Evolutionary conservation across 2,329 filamentous ascomycete species (phyloP).

Genomic region (Stemphylium lycopersici): DNA sequence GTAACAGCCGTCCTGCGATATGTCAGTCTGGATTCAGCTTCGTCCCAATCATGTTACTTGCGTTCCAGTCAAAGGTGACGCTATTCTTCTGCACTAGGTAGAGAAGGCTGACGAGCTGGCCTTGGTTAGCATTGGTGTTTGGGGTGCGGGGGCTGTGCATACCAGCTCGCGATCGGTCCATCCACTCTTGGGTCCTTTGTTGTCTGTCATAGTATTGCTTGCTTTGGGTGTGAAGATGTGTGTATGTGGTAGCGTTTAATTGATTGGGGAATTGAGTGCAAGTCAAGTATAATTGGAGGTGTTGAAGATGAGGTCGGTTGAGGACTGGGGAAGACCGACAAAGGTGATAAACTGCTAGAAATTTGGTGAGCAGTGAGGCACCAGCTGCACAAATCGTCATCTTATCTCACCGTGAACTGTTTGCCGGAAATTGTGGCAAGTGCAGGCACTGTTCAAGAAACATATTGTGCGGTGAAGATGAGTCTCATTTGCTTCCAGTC

Average conservation of each 20-base stretch:
- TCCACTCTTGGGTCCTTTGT: neutral
- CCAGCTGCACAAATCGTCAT: too few species aligned
- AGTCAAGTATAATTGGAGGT: neutral
- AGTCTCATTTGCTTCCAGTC: neutral
- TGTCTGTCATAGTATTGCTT: neutral
- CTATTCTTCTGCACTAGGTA: slow-evolving; percentile 7
- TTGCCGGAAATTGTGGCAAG: neutral
- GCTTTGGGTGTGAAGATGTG: neutral
- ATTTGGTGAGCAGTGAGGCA: neutral
- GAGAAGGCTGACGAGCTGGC: slow-evolving; percentile 24
- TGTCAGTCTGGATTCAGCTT: neutral
- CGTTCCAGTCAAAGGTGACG: slow-evolving; percentile 22
- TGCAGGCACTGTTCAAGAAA: neutral
- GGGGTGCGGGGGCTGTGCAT: neutral
- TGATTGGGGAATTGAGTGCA: neutral
- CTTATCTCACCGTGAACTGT: too few species aligned
- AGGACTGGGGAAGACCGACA: neutral
- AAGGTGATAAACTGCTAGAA: neutral
- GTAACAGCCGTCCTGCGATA: slow-evolving; percentile 22
- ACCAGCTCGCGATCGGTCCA: slow-evolving; percentile 1
- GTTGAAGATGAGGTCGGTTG: neutral
- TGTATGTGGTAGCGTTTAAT: neutral
- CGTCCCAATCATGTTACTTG: neutral
- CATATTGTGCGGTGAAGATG: neutral
- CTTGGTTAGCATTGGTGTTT: neutral